Percentiles rank a stretch among this genome's conserved stretches.
phyloP scores from a whole-genome alignment of 352 stramenopile species.

The Phytopythium boreale region DNA sequence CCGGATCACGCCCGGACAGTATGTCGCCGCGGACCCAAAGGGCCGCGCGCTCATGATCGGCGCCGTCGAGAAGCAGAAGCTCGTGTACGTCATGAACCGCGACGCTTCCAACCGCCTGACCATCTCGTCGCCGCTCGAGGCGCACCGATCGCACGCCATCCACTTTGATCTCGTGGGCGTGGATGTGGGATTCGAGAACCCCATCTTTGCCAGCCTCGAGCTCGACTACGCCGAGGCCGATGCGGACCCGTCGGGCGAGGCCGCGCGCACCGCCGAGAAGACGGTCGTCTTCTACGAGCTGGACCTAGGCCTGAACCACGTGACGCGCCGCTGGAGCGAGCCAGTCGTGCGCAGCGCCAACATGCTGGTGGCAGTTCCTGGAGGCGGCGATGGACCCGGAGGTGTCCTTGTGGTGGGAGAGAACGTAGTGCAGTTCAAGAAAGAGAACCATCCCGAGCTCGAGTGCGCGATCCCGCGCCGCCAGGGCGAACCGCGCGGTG shows the following conservation, averaged over 20 bases:
- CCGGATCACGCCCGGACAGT: conserved; percentile 97
- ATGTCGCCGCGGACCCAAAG: conserved; percentile 96
- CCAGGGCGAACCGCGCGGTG: conserved; percentile 71
- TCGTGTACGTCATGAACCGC: conserved; percentile 99
- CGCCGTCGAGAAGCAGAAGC: conserved; percentile 98
- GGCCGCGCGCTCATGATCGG: conserved; percentile 96
- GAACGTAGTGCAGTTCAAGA: conserved; percentile 97
- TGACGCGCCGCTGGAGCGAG: conserved; percentile 95
- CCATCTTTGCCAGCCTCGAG: conserved; percentile 97
- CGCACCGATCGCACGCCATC: conserved; percentile 95
- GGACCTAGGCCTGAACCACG: conserved; percentile 99
- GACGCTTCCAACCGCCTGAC: conserved; percentile 93
- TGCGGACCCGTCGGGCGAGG: conserved; percentile 69
- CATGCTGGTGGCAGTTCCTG: conserved; percentile 90
- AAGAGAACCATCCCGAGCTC: conserved; percentile 88
- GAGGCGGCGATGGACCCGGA: conserved; percentile 77
- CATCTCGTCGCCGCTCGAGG: conserved; percentile 98
- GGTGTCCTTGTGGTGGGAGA: conserved; percentile 97
- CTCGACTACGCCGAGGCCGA: conserved; percentile 93
- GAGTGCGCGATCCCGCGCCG: conserved; percentile 74
- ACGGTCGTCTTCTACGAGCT: conserved; percentile 98
- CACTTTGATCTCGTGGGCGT: conserved; percentile 94
- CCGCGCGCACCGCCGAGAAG: conserved; percentile 83
- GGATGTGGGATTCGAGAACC: conserved; percentile 99
- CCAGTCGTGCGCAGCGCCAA: conserved; percentile 89